Percentiles rank a stretch among this genome's conserved stretches.
Conservation (phyloP, 306 rosid species). For the Delonix regia region DNA sequence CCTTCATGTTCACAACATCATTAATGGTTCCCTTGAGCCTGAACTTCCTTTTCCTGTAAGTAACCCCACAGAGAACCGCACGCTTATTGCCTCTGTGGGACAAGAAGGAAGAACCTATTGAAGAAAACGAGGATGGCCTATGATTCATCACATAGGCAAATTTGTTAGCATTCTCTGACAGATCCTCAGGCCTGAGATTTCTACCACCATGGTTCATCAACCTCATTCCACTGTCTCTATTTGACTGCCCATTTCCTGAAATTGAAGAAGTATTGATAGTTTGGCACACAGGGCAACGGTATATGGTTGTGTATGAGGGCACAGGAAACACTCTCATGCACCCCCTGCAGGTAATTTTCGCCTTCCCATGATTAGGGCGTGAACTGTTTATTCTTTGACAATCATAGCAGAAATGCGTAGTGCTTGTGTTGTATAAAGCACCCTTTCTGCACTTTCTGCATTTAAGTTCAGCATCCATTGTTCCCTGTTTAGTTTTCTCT, state of each 20-base stretch:
- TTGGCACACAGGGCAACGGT: not conserved
- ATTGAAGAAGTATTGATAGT: conserved; percentile 20
- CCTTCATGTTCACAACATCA: conserved; percentile 65
- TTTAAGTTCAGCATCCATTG: conserved; percentile 35
- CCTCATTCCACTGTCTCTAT: conserved; percentile 19
- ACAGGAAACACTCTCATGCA: conserved; percentile 21
- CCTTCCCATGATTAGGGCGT: conserved; percentile 24
- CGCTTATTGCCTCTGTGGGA: conserved; percentile 48
- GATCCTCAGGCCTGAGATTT: conserved; percentile 29
- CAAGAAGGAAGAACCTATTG: conserved; percentile 9
- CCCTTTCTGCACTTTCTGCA: conserved; percentile 36
- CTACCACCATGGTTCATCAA: conserved; percentile 31
- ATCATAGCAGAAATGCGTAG: conserved; percentile 1
- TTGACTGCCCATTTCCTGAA: conserved; percentile 23
- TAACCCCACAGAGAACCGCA: conserved; percentile 81
- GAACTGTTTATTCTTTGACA: conserved; percentile 25
- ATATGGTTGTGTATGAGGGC: conserved; percentile 7
- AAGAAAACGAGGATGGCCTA: not conserved
- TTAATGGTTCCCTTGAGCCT: conserved; percentile 67
- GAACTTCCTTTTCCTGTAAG: conserved; percentile 53
- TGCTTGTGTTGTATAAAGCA: conserved; percentile 25
- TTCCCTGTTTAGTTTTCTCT: not conserved
- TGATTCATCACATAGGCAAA: not conserved
- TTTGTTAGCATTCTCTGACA: conserved; percentile 14
- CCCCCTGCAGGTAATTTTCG: conserved; percentile 21